A percentile compares a stretch with the other conserved stretches of the same genome.
phyloP scores from a whole-genome alignment of 345 rosid species.

The Brassica juncea region DNA sequence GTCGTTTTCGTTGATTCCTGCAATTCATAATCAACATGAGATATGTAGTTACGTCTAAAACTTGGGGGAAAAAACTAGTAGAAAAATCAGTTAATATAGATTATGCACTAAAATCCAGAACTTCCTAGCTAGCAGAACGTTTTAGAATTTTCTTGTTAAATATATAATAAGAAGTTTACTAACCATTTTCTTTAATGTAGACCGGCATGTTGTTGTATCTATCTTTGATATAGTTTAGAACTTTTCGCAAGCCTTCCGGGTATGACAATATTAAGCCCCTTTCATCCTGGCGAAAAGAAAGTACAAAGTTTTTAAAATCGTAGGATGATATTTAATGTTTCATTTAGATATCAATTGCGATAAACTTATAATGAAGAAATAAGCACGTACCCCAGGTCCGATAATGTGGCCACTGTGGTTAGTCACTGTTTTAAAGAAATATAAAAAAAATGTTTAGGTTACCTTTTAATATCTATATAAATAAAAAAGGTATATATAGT shows the following conservation, averaged over 20 bases:
- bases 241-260: constrained; percentile 39
- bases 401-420: constrained; percentile 38
- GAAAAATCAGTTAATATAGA: background rate
- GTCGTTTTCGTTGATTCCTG: constrained; percentile 35
- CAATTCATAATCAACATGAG: background rate
- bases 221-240: constrained; percentile 34
- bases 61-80: no score
- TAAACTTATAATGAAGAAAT: background rate
- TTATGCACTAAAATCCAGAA: background rate
- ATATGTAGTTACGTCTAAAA: background rate
- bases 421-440: constrained; percentile 29
- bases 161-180: background rate
- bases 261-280: constrained; percentile 18
- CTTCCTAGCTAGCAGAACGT: background rate
- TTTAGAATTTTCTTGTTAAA: background rate
- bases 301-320: background rate
- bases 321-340: background rate
- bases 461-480: background rate
- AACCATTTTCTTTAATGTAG: background rate
- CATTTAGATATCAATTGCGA: background rate
- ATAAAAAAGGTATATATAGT: no score
- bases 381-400: constrained; percentile 33
- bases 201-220: background rate
- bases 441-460: constrained; percentile 16
- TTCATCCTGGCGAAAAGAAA: constrained; percentile 19